Conservation (phyloP, 1,284 basidiomycete genomes). For the Tylopilus sp. region DNA sequence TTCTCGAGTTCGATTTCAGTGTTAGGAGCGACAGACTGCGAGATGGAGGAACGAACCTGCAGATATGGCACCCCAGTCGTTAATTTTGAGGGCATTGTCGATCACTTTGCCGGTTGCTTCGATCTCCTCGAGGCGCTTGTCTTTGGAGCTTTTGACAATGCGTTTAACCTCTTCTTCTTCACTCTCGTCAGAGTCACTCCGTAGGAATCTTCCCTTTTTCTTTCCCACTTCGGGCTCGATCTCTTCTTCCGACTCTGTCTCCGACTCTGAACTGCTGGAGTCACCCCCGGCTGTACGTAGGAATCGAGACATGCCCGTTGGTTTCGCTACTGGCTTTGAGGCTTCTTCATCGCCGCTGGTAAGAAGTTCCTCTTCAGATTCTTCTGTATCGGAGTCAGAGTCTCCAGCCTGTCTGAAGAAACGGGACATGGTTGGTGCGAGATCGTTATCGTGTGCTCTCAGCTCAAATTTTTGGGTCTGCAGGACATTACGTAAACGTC, state of each 20-base stretch:
- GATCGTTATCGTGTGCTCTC: conserved; percentile 27
- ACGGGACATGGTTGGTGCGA: conserved; percentile 61
- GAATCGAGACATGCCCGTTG: conserved; percentile 70
- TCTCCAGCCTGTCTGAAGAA: conserved; percentile 85
- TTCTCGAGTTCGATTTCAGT: conserved; percentile 50
- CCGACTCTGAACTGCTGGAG: conserved; percentile 42
- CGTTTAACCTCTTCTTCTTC: conserved; percentile 68
- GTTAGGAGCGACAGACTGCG: background rate
- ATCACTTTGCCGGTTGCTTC: conserved; percentile 85
- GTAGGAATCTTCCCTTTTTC: conserved; percentile 48
- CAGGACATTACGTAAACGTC: background rate
- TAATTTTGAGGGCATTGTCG: conserved; percentile 94
- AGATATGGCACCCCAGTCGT: conserved; percentile 93
- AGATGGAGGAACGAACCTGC: conserved; percentile 52
- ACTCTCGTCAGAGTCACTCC: conserved; percentile 57
- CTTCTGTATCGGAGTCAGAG: conserved; percentile 74
- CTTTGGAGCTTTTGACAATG: conserved; percentile 81
- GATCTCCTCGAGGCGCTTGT: conserved; percentile 87
- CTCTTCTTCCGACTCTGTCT: conserved; percentile 45
- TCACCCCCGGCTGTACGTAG: conserved; percentile 53
- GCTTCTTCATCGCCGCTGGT: conserved; percentile 69
- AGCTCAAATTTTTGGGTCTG: conserved; percentile 25
- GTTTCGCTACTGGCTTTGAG: conserved; percentile 51
- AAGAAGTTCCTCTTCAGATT: conserved; percentile 80
- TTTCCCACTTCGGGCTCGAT: conserved; percentile 42